A percentile compares a stretch with the other conserved stretches of the same genome.
phyloP scores from a whole-genome alignment of 306 rosid species.

The Cucurbita pepo region DNA sequence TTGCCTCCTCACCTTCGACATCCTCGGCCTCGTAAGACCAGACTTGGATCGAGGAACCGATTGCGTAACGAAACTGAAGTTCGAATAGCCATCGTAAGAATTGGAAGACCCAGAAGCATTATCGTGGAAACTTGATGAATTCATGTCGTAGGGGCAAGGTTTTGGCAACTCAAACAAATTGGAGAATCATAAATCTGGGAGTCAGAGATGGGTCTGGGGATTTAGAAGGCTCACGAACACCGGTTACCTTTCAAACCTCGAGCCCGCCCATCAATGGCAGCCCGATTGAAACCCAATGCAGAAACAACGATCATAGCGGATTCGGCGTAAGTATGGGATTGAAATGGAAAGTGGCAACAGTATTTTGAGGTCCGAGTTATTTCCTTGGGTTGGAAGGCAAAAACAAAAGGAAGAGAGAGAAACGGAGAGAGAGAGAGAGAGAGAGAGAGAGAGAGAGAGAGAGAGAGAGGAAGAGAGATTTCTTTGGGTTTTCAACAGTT shows the following conservation, averaged over 20 bases:
- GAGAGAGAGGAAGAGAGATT: neutral
- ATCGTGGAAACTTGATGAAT: constrained; percentile 25
- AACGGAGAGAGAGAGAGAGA: neutral
- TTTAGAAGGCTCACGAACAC: neutral
- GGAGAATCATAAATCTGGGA: neutral
- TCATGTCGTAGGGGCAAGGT: constrained; percentile 24
- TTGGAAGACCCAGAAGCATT: constrained; percentile 28
- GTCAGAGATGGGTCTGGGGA: neutral
- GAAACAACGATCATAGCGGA: neutral
- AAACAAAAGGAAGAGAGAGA: neutral
- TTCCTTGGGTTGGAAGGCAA: neutral
- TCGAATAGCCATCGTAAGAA: constrained; percentile 9
- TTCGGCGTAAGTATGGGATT: neutral
- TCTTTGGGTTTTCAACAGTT: neutral
- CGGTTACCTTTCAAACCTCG: neutral
- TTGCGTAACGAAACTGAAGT: constrained; percentile 27
- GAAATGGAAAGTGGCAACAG: constrained; percentile 2
- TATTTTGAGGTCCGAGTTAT: neutral
- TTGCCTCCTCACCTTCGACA: constrained; percentile 44
- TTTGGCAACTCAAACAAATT: neutral
- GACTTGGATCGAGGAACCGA: constrained; percentile 28
- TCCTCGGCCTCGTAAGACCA: constrained; percentile 45
- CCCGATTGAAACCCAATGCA: constrained; percentile 1
- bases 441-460: neutral
- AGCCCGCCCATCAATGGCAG: neutral